Base-by-base conservation (phyloP, 2,329 filamentous ascomycete genomes). In the Cryphonectria japonica region DNA sequence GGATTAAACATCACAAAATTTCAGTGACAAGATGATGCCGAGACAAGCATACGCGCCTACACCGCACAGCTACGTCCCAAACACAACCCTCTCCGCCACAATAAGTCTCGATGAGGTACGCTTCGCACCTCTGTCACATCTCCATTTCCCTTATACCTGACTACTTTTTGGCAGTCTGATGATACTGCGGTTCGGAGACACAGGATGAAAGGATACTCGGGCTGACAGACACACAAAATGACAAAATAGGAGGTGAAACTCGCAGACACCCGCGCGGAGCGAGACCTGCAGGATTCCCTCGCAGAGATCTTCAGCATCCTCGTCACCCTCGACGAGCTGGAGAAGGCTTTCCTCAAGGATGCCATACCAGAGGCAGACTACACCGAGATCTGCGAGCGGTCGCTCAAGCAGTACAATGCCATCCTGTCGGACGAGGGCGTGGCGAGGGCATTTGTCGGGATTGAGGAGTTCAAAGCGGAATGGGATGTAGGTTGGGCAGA, bases 251-350 rank as follows among this genome's bases (percentile, higher is more conserved):
- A 98, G 86, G 94, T 98, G 76, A 97, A 97, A 82, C 88, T 99
- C 72, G 90, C 94, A 66, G 91, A 93, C 54, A 97, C 92, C 32
- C 91, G 93, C 75, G 92, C 93, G 57, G 95, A 98, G 83, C 91
- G 95, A 73, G 95, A 99, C 79, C 86, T 98, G 0, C 94, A 98
- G 80, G 96, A 98, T 78, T 98, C 96, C 1, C 89, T 99, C 19
- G 96, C 95, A 69, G 96, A 99, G 82, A 91, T 99, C 34, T 99
- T 98, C 82, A 97, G 95, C 83, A 98, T 99, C 75, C 95, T 99
- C 52, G 89, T 98, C 73, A 98, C 96, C 0, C 86, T 99, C 3
- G 96, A 99, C 79, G 94, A 97, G 74, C 88, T 99, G 1, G 96
- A 99, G 78, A 97, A 97, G 80, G 97, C 95, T 0, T 99, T 97